Base-by-base conservation (phyloP, 805 yeast genomes). In the Wickerhamomyces subpelliculosus region DNA sequence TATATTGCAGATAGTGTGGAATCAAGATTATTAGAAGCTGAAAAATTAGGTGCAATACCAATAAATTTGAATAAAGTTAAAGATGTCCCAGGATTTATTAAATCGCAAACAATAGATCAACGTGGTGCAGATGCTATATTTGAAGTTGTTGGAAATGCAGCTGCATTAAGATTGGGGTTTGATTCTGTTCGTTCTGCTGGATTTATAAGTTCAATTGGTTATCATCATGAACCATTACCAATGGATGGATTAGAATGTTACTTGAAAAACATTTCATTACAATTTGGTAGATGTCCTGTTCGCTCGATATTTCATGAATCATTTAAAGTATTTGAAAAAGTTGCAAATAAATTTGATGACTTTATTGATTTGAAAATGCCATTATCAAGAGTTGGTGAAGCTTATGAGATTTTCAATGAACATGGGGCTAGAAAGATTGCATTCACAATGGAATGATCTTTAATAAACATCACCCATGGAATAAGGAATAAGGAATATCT, bases 1-100 rank as follows among this genome's bases (percentile, higher is more conserved):
- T 65, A 78, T 47, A 68, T 81, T 39, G 75, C 80, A 29, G 94
- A 84, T 57, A 67, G 82, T 27, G 70, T 78, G 42, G 80, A 79
- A 45, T 63, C 67, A 40, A 78, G 83, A 51, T 69, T 84, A 42
- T 65, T 71, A 27, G 68, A 80, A 62, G 90, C 89, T 30, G 58
- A 70, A 47, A 36, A 51, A 30, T 59, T 73, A 13, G 82, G 81
- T 9, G 81, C 80, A 0, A 61, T 62, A 28, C 68, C 75, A 14
- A 55, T 67, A 12, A 58, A 71, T 31, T 62, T 74, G 44, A 70
- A 65, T 35, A 37, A 43, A 16, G 37, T 41, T 1, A 66, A 61
- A 26, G 76, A 72, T 13, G 55, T 62, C 25, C 47, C 63, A 20
- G 45, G 47, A 2, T 51, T 55, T 8, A 60, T 60, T 32, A 57